phyloP scores from a whole-genome alignment of 371 early-diverging fungal species.

The Rhizopus microsporus region DNA sequence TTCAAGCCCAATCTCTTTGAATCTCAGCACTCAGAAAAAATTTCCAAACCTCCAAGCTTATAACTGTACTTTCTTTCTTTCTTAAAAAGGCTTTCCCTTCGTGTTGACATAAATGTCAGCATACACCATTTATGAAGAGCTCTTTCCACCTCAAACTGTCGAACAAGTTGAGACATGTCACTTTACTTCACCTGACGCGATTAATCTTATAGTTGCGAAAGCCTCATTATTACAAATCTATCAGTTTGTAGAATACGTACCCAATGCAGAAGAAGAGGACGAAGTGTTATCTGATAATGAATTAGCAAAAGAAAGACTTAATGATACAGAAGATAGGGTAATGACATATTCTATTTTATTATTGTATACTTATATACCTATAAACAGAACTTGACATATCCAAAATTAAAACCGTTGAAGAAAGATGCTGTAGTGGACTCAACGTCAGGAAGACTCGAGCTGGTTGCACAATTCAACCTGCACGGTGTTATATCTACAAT shows the following conservation, averaged over 20 bases:
- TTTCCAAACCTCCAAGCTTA: neutral
- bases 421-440: conserved; percentile 23
- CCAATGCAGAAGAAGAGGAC: conserved; percentile 28
- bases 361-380: conserved; percentile 1
- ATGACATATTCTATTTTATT: conserved; percentile 2
- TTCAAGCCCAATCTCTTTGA: no score
- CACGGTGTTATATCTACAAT: conserved; percentile 83
- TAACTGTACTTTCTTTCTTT: neutral
- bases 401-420: conserved; percentile 41
- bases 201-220: conserved; percentile 79
- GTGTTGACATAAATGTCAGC: conserved; percentile 37
- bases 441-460: conserved; percentile 72
- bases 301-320: conserved; percentile 16
- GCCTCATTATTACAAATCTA: conserved; percentile 81
- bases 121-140: conserved; percentile 78
- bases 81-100: neutral
- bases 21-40: neutral
- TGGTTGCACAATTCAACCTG: conserved; percentile 73
- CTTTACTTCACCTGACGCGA: conserved; percentile 70
- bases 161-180: conserved; percentile 74
- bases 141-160: conserved; percentile 79
- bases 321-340: conserved; percentile 25
- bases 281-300: conserved; percentile 23
- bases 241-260: conserved; percentile 68
- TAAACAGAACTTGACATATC: conserved; percentile 42